Evolutionary conservation across 805 yeast genomes (phyloP).

Genomic region (Ogataea pilisensis): DNA sequence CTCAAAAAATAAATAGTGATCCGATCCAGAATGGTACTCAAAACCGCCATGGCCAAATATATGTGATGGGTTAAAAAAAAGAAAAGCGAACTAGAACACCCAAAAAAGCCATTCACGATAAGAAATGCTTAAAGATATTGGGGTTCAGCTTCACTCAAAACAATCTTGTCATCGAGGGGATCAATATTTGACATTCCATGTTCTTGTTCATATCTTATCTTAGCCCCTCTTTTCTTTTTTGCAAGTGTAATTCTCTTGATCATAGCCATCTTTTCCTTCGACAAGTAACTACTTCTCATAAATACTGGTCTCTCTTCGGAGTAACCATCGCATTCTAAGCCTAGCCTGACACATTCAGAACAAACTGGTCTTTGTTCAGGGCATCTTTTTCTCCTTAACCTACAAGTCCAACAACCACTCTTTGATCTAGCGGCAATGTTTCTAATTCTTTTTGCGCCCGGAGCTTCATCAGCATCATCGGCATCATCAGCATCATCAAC

Average conservation of each 20-base stretch:
- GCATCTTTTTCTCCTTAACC: constrained; percentile 69
- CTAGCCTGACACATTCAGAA: constrained; percentile 51
- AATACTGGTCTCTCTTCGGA: constrained; percentile 47
- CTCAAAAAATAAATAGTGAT: too few species aligned
- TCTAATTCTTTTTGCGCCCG: constrained; percentile 15
- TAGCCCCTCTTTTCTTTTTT: constrained; percentile 36
- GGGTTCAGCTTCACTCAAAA: too few species aligned
- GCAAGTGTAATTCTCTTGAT: constrained; percentile 39
- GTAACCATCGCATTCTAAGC: constrained; percentile 57
- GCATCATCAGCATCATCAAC: constrained; percentile 6
- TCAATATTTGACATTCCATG: too few species aligned
- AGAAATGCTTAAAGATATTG: too few species aligned
- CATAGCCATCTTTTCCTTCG: constrained; percentile 44
- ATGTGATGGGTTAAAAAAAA: too few species aligned
- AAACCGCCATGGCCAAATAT: too few species aligned
- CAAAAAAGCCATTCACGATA: too few species aligned
- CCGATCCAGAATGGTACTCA: too few species aligned
- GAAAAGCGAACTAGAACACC: too few species aligned
- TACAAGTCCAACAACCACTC: constrained; percentile 76
- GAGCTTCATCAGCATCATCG: constrained; percentile 11
- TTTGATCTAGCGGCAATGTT: constrained; percentile 21
- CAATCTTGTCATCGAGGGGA: too few species aligned
- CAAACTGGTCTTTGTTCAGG: constrained; percentile 63
- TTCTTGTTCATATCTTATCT: constrained; percentile 19
- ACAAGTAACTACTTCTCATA: constrained; percentile 41